Base-by-base conservation (phyloP, 768 basidiomycete genomes). In the Amanita jacksonii region DNA sequence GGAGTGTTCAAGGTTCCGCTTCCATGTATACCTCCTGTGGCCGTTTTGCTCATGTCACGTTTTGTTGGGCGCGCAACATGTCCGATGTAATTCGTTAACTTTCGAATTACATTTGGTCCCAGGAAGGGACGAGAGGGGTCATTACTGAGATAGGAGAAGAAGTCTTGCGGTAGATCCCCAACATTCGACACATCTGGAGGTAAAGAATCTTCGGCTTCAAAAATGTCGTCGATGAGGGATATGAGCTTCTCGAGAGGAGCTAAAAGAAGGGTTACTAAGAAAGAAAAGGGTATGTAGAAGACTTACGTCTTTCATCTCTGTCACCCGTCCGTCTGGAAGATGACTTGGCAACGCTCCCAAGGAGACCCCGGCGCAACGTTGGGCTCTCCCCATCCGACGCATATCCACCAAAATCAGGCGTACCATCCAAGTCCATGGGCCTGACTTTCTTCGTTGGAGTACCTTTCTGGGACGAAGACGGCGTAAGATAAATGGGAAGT, bases 151-250 rank as follows among this genome's bases (percentile, higher is more conserved):
- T 64, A 64, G 18, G 79, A 91, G 60, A 79, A 91, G 56, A 69
- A 83, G 6, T 80, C 74, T 22, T 66, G 56, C 3, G 78, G 67
- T 9, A 89, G 64, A 40, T 78, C 91, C 52, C 87, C 81, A 0
- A 85, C 79, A 49, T 85, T 81, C 45, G 45, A 46, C 15, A 58
- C 44, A 24, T 64, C 63, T 18, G 60, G 48, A 5, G 63, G 60
- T 3, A 66, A 46, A 10, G 55, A 51, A 44, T 79, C 94, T 57
- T 97, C 88, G 0, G 88, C 86, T 54, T 91, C 86, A 51, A 94
- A 85, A 12, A 96, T 73, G 43, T 94, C 90, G 50, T 91, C 87
- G 1, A 94, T 65, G 13, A 89, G 63, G 2, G 78, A 76, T 0
- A 66, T 68, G 8, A 98, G 68, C 58, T 86, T 93, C 54, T 92